Conservation (phyloP, 208 protist species). For the Acanthamoeba triangularis region DNA sequence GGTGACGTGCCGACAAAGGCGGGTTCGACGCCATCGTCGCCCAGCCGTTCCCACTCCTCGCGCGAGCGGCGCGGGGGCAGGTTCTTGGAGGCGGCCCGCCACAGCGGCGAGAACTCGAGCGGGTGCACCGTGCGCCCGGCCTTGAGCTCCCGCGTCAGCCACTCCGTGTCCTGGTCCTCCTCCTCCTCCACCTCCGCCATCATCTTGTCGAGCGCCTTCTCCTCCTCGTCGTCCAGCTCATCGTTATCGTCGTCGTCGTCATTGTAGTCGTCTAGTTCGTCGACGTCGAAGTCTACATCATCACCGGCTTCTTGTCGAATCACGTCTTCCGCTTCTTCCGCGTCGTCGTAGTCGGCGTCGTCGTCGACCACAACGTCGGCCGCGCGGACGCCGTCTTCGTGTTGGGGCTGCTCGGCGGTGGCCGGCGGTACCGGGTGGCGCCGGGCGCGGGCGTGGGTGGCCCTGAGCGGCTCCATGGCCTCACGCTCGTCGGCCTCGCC, state of each 20-base stretch:
- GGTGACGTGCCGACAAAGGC: conserved; percentile 7
- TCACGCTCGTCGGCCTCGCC: too few relatives aligned
- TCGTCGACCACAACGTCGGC: not conserved
- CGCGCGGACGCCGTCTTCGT: not conserved
- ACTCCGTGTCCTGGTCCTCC: not conserved
- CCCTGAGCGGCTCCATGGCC: too few relatives aligned
- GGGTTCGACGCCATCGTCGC: not conserved
- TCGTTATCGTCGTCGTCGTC: not conserved
- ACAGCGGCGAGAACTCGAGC: conserved; percentile 60
- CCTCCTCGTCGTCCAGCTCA: not conserved
- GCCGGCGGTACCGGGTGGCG: too few relatives aligned
- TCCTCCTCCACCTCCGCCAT: not conserved
- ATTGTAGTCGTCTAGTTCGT: not conserved
- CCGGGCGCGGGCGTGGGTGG: too few relatives aligned
- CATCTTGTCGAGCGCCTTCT: not conserved
- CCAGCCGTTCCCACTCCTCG: conserved; percentile 25
- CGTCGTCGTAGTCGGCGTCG: not conserved
- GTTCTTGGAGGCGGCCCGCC: conserved; percentile 18
- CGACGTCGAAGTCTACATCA: not conserved
- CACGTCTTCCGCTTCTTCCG: not conserved
- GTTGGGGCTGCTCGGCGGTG: too few relatives aligned
- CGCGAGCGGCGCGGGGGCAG: conserved; percentile 12
- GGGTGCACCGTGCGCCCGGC: not conserved
- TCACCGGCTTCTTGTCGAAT: not conserved
- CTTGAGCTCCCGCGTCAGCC: not conserved